Base-by-base conservation (phyloP, 177 flowering plant species). In the Vitis hybrid region DNA sequence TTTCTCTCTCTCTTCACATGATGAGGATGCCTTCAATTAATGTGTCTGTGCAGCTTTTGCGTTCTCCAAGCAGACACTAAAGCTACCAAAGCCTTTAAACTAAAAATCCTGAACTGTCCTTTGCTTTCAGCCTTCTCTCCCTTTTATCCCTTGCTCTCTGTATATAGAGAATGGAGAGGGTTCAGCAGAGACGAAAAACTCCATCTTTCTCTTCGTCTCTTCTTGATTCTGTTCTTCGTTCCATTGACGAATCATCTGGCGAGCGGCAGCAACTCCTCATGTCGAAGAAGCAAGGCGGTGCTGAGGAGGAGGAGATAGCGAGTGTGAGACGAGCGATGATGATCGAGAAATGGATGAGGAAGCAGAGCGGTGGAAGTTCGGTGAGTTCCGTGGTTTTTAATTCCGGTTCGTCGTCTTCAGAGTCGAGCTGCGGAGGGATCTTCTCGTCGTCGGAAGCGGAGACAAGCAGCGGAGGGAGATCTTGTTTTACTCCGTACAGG, bases 181-280 rank as follows among this genome's bases (percentile, higher is more conserved):
- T 63, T 18, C 69, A 73, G 20, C 76, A 76, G 13, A 75, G 84
- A 48, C 75, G 80, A 20, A 81, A 77, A 73, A 76, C 78, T 15
- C 87, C 89, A 9, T 88, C 92, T 14, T 86, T 88, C 73, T 88
- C 92, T 51, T 84, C 92, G 16, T 73, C 85, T 13, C 87, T 88
- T 13, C 85, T 88, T 10, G 92, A 88, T 53, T 62, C 88, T 34
- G 83, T 86, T 59, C 83, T 77, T 62, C 85, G 82, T 19, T 87
- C 91, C 26, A 82, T 84, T 59, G 91, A 85, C 34, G 81, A 78
- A 12, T 62, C 80, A 31, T 34, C 61, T 26, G 61, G 10, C 22
- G 64, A 56, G 1, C 69, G 9, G 67, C 12, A 12, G 11, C 62
- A 19, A 20, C 54, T 0, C 12, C 74, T 39, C 66, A 8, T 48